Conservation (phyloP, 129 eudicot species). For the Helianthus annuus region DNA sequence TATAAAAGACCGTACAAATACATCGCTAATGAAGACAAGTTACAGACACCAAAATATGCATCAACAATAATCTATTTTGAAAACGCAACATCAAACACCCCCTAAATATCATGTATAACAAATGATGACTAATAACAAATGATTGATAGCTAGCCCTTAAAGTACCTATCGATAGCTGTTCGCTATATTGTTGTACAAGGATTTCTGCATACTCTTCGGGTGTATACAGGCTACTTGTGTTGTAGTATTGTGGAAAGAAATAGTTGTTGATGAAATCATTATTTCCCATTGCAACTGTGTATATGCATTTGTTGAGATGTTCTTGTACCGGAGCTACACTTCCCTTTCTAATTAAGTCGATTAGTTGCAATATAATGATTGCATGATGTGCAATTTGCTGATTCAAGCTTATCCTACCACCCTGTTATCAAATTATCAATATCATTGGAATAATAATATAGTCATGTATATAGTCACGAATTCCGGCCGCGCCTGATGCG, state of each 20-base stretch:
- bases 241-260: constrained; percentile 35
- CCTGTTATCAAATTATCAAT: constrained; percentile 27
- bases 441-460: not conserved
- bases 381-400: constrained; percentile 39
- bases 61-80: no score
- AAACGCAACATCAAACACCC: no score
- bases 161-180: constrained; percentile 33
- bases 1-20: no score
- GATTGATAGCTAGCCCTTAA: not conserved
- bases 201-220: constrained; percentile 35
- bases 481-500: constrained; percentile 65
- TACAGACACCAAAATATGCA: no score
- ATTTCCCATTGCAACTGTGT: constrained; percentile 52
- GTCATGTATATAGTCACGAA: constrained; percentile 20
- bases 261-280: constrained; percentile 65
- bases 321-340: not conserved
- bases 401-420: constrained; percentile 39
- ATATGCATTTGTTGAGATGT: constrained; percentile 51
- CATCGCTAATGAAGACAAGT: no score
- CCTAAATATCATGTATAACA: no score
- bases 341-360: constrained; percentile 32
- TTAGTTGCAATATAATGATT: constrained; percentile 25
- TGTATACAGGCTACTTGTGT: constrained; percentile 27
- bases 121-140: not conserved
- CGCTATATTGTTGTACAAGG: constrained; percentile 36